phyloP scores from a whole-genome alignment of 306 rosid species.

The Psophocarpus tetragonolobus region DNA sequence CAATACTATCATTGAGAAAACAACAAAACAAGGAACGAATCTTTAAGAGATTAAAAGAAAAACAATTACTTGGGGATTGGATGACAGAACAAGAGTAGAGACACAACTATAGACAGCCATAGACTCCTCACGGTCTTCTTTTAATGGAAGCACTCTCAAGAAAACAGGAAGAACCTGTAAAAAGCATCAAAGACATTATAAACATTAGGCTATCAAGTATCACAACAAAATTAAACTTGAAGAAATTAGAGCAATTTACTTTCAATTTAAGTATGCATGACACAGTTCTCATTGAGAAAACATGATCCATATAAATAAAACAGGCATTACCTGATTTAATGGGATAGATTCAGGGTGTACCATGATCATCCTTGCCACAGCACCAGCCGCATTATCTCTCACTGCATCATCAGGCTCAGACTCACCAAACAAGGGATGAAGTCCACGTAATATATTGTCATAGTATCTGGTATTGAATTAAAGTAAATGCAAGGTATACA shows the following conservation, averaged over 20 bases:
- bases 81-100: slow-evolving; percentile 76
- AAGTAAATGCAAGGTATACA: slow-evolving; percentile 36
- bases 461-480: slow-evolving; percentile 68
- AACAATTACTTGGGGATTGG: slow-evolving; percentile 82
- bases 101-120: slow-evolving; percentile 86
- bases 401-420: slow-evolving; percentile 97
- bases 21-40: not conserved
- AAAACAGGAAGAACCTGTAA: slow-evolving; percentile 91
- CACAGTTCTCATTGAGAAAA: not conserved
- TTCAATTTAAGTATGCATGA: not conserved
- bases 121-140: slow-evolving; percentile 97
- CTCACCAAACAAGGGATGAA: slow-evolving; percentile 91
- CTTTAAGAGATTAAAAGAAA: not conserved
- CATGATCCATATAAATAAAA: slow-evolving; percentile 11
- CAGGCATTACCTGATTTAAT: slow-evolving; percentile 69
- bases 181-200: slow-evolving; percentile 31
- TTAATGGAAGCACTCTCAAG: slow-evolving; percentile 86
- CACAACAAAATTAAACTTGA: slow-evolving; percentile 9
- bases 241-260: slow-evolving; percentile 3
- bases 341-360: slow-evolving; percentile 93
- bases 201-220: slow-evolving; percentile 10
- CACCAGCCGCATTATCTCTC: slow-evolving; percentile 98
- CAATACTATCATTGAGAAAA: not conserved
- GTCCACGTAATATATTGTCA: slow-evolving; percentile 75
- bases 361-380: slow-evolving; percentile 98